Percentiles rank a stretch among this genome's conserved stretches.
Conservation (phyloP, 1,139 yeast genomes). For the Yamadazyma dendronema region DNA sequence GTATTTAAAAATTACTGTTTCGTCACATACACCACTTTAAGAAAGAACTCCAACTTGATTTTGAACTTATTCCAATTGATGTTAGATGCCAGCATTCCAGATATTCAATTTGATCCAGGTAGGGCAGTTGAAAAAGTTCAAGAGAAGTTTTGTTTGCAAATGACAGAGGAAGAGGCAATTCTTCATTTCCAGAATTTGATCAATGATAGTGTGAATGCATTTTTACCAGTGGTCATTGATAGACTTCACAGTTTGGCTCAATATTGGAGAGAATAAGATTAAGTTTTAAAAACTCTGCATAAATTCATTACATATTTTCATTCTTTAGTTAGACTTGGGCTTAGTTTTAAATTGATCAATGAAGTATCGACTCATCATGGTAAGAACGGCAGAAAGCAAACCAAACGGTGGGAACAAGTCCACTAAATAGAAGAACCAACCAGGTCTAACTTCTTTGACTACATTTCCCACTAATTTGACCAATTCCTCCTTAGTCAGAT, state of each 20-base stretch:
- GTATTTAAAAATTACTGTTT: conserved; percentile 91
- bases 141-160: conserved; percentile 88
- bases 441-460: conserved; percentile 48
- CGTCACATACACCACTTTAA: conserved; percentile 84
- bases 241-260: conserved; percentile 93
- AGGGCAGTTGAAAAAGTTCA: conserved; percentile 85
- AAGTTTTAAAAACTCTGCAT: background rate
- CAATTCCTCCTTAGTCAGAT: conserved; percentile 49
- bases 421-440: conserved; percentile 53
- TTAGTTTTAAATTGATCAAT: conserved; percentile 21
- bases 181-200: conserved; percentile 90
- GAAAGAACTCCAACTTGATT: conserved; percentile 87
- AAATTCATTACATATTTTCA: background rate
- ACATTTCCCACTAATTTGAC: conserved; percentile 45
- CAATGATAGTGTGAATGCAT: conserved; percentile 90
- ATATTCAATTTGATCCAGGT: conserved; percentile 68
- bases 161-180: conserved; percentile 95
- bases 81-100: conserved; percentile 94
- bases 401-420: conserved; percentile 60
- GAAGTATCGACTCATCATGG: conserved; percentile 19
- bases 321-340: no score
- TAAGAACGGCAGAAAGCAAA: conserved; percentile 29
- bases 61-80: conserved; percentile 88
- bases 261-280: conserved; percentile 80
- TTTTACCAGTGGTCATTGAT: conserved; percentile 92